Evolutionary conservation across 345 rosid species (phyloP).

Genomic region (Populus nigra): DNA sequence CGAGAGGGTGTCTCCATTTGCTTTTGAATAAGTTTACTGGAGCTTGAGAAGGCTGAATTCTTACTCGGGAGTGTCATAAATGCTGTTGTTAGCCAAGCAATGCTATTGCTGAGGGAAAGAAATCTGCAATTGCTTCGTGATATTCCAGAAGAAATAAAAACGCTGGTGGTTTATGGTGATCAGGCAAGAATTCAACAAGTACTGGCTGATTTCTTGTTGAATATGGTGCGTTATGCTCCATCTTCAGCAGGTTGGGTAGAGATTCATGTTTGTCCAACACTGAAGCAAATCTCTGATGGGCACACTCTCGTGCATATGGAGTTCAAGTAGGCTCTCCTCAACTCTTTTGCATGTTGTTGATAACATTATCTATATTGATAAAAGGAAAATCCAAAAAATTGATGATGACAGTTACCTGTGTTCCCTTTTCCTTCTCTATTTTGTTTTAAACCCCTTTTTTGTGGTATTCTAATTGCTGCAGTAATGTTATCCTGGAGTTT

Average conservation of each 20-base stretch:
- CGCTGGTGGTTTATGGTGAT: conserved; percentile 80
- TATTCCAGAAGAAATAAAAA: conserved; percentile 88
- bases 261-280: conserved; percentile 65
- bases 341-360: neutral
- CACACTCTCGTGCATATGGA: conserved; percentile 50
- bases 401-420: neutral
- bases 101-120: conserved; percentile 71
- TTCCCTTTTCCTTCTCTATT: neutral
- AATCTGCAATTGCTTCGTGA: conserved; percentile 86
- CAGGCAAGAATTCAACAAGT: conserved; percentile 88
- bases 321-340: conserved; percentile 56
- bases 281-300: conserved; percentile 57
- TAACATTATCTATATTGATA: neutral
- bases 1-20: conserved; percentile 20
- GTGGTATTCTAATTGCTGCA: neutral
- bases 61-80: conserved; percentile 78
- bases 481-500: neutral
- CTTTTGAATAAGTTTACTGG: conserved; percentile 55
- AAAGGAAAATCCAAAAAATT: neutral
- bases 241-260: conserved; percentile 83
- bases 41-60: conserved; percentile 75
- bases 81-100: conserved; percentile 95
- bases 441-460: neutral
- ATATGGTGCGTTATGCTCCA: conserved; percentile 77
- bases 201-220: conserved; percentile 82